Evolutionary conservation across 306 rosid species (phyloP), one percentile per base, ranked within the genome.

Genomic region (Prunus salicina): DNA sequence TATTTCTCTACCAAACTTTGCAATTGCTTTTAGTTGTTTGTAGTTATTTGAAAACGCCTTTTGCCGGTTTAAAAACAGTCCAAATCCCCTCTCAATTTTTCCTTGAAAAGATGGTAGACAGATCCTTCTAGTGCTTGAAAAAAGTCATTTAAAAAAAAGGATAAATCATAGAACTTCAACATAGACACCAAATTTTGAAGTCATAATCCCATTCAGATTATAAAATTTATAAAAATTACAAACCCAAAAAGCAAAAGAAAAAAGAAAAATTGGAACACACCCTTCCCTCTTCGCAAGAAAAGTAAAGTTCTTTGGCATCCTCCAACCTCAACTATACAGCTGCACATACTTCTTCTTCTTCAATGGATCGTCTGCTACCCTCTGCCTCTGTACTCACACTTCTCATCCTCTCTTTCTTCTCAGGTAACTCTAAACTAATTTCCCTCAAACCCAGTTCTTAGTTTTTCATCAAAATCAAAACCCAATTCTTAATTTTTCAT

Each of bases 281-380:
- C 16, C 18, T 14, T 43, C 43, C 72, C 70, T 18, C 64, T 28
- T 75, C 74, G 64, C 86, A 78, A 70, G 79, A 66, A 88, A 90
- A 87, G 89, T 86, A 85, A 83, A 87, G 83, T 80, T 74, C 76
- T 62, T 79, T 84, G 78, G 49, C 32, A 61, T 67, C 18, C 2
- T 38, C 43, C 43, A 38, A 38, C 9, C 43, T 38, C 43, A 38
- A 38, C 43, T 2, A 20, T 52, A 64, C 67, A 34, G 41, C 43
- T 7, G 1, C 43, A 38, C 43, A 38, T 57, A 38, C 34, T 76
- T 55, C 77, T 15, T 16, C 22, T 76, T 45, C 69, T 57, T 5
- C 20, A 8, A 91, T 91, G 97, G 87, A 52, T 83, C 88, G 89
- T 62, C 50, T 71, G 16, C 75, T 69, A 74, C 64, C 81, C 82